Evolutionary conservation across 495 filamentous ascomycete genomes (phyloP), one percentile per base, ranked within the genome.

Genomic region (Aspergillus sparsus): DNA sequence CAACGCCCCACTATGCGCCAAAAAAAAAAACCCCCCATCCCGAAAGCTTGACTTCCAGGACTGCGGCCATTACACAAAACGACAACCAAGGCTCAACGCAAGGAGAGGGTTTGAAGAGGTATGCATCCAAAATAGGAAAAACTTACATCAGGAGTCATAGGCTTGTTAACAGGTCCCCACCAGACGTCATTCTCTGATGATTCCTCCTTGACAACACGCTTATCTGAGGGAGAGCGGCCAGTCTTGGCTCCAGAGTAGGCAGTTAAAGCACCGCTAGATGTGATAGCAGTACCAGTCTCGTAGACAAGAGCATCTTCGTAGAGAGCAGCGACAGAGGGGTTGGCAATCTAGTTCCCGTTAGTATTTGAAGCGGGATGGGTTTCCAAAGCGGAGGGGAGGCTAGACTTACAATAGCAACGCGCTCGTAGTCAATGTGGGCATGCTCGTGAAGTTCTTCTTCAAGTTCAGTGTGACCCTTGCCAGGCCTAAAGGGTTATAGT

Each of bases 271-370:
- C 94, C 94, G 63, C 88, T 89, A 21, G 92, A 95, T 51, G 95
- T 95, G 78, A 98, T 97, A 67, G 95, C 94, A 53, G 93, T 93
- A 68, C 94, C 94, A 58, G 91, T 93, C 81, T 98, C 94, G 81
- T 98, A 98, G 65, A 98, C 94, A 50, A 98, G 84, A 57, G 94
- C 94, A 89, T 98, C 94, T 84, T 98, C 94, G 82, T 98, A 98
- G 62, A 98, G 84, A 61, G 94, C 90, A 66, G 95, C 86, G 58
- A 97, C 94, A 39, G 93, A 84, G 70, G 91, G 87, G 77, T 94
- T 96, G 78, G 89, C 87, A 66, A 94, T 90, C 91, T 95, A 67
- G 35, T 27, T 16, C 16, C 9, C 36, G 60, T 57, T 57, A 61
- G 64, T 63, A 49, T 47, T 10, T n/a, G 13, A 15, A 31, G 16